Evolutionary conservation across 345 rosid genomes (phyloP).

Genomic region (Pistacia integerrima): DNA sequence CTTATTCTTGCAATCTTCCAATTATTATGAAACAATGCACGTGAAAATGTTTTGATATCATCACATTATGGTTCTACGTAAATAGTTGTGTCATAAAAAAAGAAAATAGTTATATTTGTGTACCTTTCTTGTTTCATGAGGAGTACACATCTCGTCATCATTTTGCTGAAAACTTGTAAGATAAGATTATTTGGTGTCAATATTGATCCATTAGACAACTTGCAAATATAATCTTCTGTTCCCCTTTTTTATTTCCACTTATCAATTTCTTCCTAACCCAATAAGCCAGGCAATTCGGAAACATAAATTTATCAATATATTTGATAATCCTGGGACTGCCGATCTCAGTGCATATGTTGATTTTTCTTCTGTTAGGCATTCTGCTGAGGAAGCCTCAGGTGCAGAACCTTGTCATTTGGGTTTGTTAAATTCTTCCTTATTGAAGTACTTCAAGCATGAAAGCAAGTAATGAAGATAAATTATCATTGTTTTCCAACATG

Average conservation of each 20-base stretch:
- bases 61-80: background rate
- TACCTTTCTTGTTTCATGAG: background rate
- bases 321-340: conserved; percentile 88
- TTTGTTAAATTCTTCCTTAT: background rate
- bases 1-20: too few relatives aligned
- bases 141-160: background rate
- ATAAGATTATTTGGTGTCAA: background rate
- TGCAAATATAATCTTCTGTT: background rate
- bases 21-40: too few relatives aligned
- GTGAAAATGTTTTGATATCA: too few relatives aligned
- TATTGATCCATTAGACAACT: background rate
- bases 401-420: conserved; percentile 2
- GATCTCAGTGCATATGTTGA: conserved; percentile 96
- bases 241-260: background rate
- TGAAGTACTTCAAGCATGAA: background rate
- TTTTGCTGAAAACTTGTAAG: background rate
- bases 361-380: conserved; percentile 75
- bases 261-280: background rate
- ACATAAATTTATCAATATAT: conserved; percentile 84
- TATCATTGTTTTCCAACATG: conserved; percentile 3
- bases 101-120: background rate
- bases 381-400: conserved; percentile 93
- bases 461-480: background rate
- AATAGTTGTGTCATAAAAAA: background rate
- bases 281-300: conserved; percentile 80